Base-by-base conservation (phyloP, 2,329 filamentous ascomycete genomes). In the Zopfia rhizophila region DNA sequence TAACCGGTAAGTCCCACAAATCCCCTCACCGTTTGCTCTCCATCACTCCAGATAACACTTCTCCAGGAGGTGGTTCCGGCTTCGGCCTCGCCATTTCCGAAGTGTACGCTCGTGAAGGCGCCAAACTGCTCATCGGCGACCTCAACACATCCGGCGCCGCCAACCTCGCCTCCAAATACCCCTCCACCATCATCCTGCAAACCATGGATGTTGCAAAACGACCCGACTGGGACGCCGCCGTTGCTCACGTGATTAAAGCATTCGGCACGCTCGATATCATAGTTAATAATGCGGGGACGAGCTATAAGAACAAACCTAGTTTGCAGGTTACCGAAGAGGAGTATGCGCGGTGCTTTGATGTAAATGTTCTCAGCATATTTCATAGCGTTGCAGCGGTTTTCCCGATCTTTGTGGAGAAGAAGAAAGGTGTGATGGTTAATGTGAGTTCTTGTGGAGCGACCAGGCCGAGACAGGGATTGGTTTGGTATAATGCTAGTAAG, bases 401-500 rank as follows among this genome's bases (percentile, higher is more conserved):
- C 7, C 82, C 80, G 0, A 81, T 83, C 48, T 78, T 86, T 45
- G 61, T 85, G 19, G 75, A 76, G 44, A 72, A 79, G 44, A 74
- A 77, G 3, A 77, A 79, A 0, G 84, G 82, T 0, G 76, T 68
- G 25, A 84, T 87, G 51, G 77, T 88, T 31, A 83, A 84, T 47
- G 78, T 86, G 31, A 82, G 84, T 0, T 84, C 81, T 0, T 85
- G 83, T 1, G 84, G 83, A 0, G 83, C 77, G 11, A 72, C 75
- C 4, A 71, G 85, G 14, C 84, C 84, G 0, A 74, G 84, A 12
- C 80, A 81, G 0, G 78, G 39, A n/a, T 60, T 88, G 32, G 83
- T 83, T 2, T 88, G 84, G 84, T 87, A 87, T 59, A 87, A 86
- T 59, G 82, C 83, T 1, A 82, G 79, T 38, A 88, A 88, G 62